Base-by-base conservation (phyloP, 768 basidiomycete species). In the Leccinum sublutescens region DNA sequence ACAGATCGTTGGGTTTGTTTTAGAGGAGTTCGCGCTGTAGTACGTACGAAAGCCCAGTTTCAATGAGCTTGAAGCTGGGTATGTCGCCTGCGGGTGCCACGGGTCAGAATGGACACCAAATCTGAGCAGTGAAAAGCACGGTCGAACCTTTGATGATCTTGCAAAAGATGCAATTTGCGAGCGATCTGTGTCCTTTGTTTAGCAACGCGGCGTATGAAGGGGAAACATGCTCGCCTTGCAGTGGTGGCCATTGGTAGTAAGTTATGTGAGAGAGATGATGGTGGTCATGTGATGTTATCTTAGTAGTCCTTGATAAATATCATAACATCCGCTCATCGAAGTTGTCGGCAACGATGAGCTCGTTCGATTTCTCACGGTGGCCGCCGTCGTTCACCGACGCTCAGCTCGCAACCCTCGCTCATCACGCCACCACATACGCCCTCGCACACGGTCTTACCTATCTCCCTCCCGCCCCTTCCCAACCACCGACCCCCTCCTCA, bases 121-220 rank as follows among this genome's bases (percentile, higher is more conserved):
- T 10, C 1, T 19, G 27, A 17, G 12, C n/a, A 25, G 10, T 7
- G 2, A 59, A 38, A n/a, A 15, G 3, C 15, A 63, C 74, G 27
- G 50, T 11, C 31, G 0, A 1, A 86, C 94, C 91, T 77, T 91
- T 91, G 78, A 95, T 82, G 74, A 98, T 97, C 78, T 88, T 97
- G 82, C 96, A 98, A 78, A 97, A 98, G 67, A 98, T 76, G 74
- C 95, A 97, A 23, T 72, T 74, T 5, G 85, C 80, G 54, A 88
- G 78, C 51, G 77, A 76, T 67, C 87, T 87, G 57, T 54, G 14
- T 6, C 2, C 11, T 3, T 0, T n/a, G 3, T 3, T 71, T n/a
- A 60, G 50, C 19, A 3, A 21, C 2, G 31, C n/a, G 0, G 0
- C 14, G 40, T 5, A 14, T 0, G 4, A 1, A 23, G 5, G 11